phyloP scores from a whole-genome alignment of 441 rosid genomes.

The Isatis lusitanica region DNA sequence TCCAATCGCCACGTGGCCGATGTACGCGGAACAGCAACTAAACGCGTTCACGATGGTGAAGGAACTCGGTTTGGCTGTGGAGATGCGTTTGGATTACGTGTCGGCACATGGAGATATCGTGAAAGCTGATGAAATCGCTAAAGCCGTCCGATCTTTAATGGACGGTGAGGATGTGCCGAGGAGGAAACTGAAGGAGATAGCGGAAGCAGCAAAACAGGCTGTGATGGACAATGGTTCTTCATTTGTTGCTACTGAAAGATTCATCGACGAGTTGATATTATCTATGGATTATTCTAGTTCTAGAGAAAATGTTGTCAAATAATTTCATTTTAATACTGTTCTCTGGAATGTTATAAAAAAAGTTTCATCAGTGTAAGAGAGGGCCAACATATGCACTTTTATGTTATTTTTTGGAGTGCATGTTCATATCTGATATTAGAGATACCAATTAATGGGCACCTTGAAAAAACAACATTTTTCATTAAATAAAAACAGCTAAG shows the following conservation, averaged over 20 bases:
- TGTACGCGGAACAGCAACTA: conserved; percentile 48
- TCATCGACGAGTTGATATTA: conserved; percentile 26
- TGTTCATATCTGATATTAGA: too few species aligned
- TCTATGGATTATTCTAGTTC: not conserved
- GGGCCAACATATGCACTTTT: too few species aligned
- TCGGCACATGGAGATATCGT: conserved; percentile 23
- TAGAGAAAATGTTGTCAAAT: not conserved
- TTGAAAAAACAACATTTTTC: too few species aligned
- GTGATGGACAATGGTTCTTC: conserved; percentile 43
- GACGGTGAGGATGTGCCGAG: conserved; percentile 34
- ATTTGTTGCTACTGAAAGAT: conserved; percentile 9
- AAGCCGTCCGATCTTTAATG: conserved; percentile 31
- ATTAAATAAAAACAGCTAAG: too few species aligned
- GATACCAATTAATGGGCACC: too few species aligned
- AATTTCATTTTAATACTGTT: too few species aligned
- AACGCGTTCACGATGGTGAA: conserved; percentile 45
- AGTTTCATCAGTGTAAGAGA: too few species aligned
- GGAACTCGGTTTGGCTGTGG: conserved; percentile 39
- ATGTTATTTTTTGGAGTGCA: too few species aligned
- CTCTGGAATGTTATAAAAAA: too few species aligned
- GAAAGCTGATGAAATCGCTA: conserved; percentile 39
- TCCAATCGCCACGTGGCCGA: conserved; percentile 43
- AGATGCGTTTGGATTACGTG: conserved; percentile 38
- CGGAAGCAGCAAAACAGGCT: conserved; percentile 33
- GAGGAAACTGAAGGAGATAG: conserved; percentile 44